Base-by-base conservation (phyloP, 2,329 filamentous ascomycete species). In the Cercospora sesami region DNA sequence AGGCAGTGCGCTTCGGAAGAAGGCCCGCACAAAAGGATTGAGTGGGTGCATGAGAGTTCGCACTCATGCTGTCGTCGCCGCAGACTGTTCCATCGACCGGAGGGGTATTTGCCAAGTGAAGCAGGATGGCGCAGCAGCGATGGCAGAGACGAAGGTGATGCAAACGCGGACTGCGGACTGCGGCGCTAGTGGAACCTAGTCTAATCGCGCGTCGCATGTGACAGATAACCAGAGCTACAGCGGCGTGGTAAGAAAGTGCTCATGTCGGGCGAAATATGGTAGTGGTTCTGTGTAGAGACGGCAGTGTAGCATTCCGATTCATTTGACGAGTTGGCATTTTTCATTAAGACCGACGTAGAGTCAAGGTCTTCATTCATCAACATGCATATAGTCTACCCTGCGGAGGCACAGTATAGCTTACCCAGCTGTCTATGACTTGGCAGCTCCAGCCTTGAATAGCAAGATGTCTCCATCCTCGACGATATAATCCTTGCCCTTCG, bases 11-110 rank as follows among this genome's bases (percentile, higher is more conserved):
- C 93, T 98, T 85, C 93, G 93, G 87, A 97, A 97, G 89, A 99
- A 98, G 86, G 94, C 93, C 86, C 92, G 90, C 81, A 99, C 87
- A 83, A 97, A 98, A 81, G 95, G 95, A 84, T 99, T 99, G 89
- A 98, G 87, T 85, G 95, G 93, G 66, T 74, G 74, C 75, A 77
- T 77, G 62, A 42, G 62, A 71, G 61, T 63, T 59, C 63, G 68
- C 55, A 62, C 48, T 67, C 57, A 63, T 69, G 55, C 55, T 59
- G 55, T 59, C 55, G 55, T 59, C 55, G 55, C 55, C 18, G 55
- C 18, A 31, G 10, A 59, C 4, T 14, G 31, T 12, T 18, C 31
- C n/a, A 28, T 59, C 28, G 30, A 36, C 55, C 18, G 26, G 28
- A 36, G 10, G 28, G n/a, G 55, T 21, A 36, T 14, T 36, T 28